These are phyloP conservation scores for Myxozyma monticola DNA, from an alignment of 805 yeast genomes.

Conservation along the genomic window DNA sequence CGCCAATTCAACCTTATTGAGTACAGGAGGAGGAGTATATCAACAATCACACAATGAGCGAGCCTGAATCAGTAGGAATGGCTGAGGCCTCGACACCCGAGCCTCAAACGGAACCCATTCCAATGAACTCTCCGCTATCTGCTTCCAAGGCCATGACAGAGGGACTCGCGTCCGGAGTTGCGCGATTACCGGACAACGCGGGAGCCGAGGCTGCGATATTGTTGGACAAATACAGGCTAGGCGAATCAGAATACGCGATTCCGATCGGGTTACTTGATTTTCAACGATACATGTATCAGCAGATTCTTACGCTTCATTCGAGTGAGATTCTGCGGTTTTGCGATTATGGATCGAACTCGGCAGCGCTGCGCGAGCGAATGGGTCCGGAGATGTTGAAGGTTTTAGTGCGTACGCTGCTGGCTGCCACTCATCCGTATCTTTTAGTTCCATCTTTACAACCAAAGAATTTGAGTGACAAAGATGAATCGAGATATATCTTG, in stretches of 20 bases:
- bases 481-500: conserved; percentile 31
- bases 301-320: conserved; percentile 86
- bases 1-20: too few species aligned
- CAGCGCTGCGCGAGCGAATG: conserved; percentile 47
- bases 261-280: conserved; percentile 83
- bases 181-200: conserved; percentile 21
- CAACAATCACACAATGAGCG: too few species aligned
- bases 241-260: conserved; percentile 63
- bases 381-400: conserved; percentile 76
- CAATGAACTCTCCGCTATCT: too few species aligned
- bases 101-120: too few species aligned
- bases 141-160: conserved; percentile 17
- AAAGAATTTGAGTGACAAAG: conserved; percentile 51
- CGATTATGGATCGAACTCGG: conserved; percentile 51
- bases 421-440: conserved; percentile 86
- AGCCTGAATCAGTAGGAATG: too few species aligned
- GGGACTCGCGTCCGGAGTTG: conserved; percentile 21
- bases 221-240: conserved; percentile 27
- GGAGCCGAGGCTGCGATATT: conserved; percentile 17
- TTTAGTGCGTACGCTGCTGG: conserved; percentile 71
- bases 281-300: conserved; percentile 86
- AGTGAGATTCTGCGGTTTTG: conserved; percentile 86
- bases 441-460: conserved; percentile 85
- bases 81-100: too few species aligned
- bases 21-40: too few species aligned